These are phyloP conservation scores for Penicillium argentinense DNA, from an alignment of 495 filamentous ascomycete species.

Conservation along the genomic window DNA sequence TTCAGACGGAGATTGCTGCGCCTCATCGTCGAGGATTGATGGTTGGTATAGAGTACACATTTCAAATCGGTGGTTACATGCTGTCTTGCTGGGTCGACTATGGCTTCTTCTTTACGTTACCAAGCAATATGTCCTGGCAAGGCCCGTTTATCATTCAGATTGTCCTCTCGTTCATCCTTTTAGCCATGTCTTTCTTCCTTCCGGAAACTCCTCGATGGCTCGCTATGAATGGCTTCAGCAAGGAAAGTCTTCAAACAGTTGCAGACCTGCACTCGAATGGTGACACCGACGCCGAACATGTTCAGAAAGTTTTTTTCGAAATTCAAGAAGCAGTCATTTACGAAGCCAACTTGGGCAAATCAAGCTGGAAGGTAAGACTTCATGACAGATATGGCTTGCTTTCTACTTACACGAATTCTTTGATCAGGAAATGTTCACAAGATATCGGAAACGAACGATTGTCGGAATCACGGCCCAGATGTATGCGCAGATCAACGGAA, in stretches of 20 bases:
- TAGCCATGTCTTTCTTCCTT: constrained; percentile 27
- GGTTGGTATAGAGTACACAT: constrained; percentile 33
- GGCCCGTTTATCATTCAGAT: constrained; percentile 34
- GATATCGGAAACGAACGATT: constrained; percentile 31
- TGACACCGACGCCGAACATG: constrained; percentile 21
- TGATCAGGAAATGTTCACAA: constrained; percentile 31
- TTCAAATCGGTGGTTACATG: constrained; percentile 31
- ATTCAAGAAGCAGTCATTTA: constrained; percentile 32
- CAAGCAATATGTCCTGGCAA: constrained; percentile 27
- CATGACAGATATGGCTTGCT: too few species aligned
- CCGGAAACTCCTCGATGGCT: constrained; percentile 33
- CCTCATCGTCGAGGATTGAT: constrained; percentile 27
- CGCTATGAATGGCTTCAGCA: constrained; percentile 28
- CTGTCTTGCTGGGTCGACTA: constrained; percentile 34
- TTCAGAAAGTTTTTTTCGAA: constrained; percentile 22
- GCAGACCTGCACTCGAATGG: constrained; percentile 28
- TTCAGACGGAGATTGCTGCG: constrained; percentile 29
- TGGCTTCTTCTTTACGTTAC: constrained; percentile 31
- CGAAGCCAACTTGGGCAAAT: constrained; percentile 25
- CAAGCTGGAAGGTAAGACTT: constrained; percentile 27
- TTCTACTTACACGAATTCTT: not conserved
- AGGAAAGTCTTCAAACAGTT: constrained; percentile 29
- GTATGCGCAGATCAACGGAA: constrained; percentile 36
- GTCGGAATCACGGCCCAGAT: constrained; percentile 34
- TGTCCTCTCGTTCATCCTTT: constrained; percentile 16